Evolutionary conservation across 805 yeast genomes (phyloP).

Genomic region (Hermanozyma aechmeae): DNA sequence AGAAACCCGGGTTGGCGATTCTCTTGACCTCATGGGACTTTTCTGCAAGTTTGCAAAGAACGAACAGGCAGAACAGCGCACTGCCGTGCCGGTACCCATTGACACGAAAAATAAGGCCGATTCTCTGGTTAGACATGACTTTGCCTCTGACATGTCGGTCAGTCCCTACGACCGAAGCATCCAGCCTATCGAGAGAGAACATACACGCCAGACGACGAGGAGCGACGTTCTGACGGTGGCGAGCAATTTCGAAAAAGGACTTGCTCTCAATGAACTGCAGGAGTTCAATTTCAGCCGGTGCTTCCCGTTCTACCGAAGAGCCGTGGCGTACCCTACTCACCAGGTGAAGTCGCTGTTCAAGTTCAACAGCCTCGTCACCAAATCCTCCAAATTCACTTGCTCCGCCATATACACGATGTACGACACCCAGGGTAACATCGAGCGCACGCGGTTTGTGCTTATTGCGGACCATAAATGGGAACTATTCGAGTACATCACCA

Average conservation of each 20-base stretch:
- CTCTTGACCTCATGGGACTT: slow-evolving; percentile 23
- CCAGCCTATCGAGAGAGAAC: too few species aligned
- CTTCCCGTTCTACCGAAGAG: slow-evolving; percentile 72
- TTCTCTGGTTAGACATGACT: too few species aligned
- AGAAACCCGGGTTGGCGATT: too few species aligned
- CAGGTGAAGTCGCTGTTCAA: slow-evolving; percentile 30
- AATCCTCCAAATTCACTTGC: slow-evolving; percentile 17
- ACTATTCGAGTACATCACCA: slow-evolving; percentile 43
- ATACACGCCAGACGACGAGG: too few species aligned
- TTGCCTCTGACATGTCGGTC: too few species aligned
- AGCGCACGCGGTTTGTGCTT: slow-evolving; percentile 54
- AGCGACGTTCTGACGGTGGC: not conserved
- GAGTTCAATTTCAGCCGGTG: slow-evolving; percentile 68
- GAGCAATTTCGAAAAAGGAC: not conserved
- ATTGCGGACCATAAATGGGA: slow-evolving; percentile 67
- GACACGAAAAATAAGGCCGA: too few species aligned
- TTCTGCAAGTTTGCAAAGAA: slow-evolving; percentile 30
- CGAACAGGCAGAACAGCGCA: slow-evolving; percentile 1
- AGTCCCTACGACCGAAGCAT: too few species aligned
- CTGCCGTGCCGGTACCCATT: too few species aligned
- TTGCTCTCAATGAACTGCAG: slow-evolving; percentile 25
- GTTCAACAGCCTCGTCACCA: slow-evolving; percentile 15
- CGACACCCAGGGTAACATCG: slow-evolving; percentile 38
- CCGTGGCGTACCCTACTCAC: slow-evolving; percentile 43
- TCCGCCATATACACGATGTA: slow-evolving; percentile 21